Conservation (phyloP, 495 filamentous ascomycete species). For the Haplographium delicatum region DNA sequence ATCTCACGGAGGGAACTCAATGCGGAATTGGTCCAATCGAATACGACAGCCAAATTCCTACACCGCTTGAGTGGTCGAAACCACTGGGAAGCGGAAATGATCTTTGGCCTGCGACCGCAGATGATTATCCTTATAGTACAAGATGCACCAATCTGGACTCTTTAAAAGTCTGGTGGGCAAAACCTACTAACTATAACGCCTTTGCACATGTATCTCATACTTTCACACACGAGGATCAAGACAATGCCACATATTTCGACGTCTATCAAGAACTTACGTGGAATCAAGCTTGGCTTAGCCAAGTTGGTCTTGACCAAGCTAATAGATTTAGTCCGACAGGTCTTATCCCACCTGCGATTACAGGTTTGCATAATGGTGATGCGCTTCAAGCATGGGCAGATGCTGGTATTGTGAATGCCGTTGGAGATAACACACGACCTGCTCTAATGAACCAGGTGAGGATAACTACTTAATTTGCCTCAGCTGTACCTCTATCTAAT, state of each 20-base stretch:
- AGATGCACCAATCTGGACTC: slow-evolving; percentile 44
- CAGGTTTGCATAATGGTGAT: slow-evolving; percentile 61
- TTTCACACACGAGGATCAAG: slow-evolving; percentile 54
- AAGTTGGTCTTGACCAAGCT: slow-evolving; percentile 40
- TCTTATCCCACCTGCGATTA: slow-evolving; percentile 60
- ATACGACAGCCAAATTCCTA: slow-evolving; percentile 38
- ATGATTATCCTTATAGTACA: slow-evolving; percentile 41
- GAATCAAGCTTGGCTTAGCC: slow-evolving; percentile 54
- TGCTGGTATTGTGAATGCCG: slow-evolving; percentile 53
- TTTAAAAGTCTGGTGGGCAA: slow-evolving; percentile 47
- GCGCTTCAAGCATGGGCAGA: slow-evolving; percentile 54
- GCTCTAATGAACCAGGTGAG: slow-evolving; percentile 36
- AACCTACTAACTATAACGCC: slow-evolving; percentile 39
- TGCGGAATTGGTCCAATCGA: slow-evolving; percentile 23
- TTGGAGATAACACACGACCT: slow-evolving; percentile 59
- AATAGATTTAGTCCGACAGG: slow-evolving; percentile 43
- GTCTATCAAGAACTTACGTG: slow-evolving; percentile 51
- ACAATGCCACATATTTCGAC: slow-evolving; percentile 58
- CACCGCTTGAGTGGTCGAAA: slow-evolving; percentile 51
- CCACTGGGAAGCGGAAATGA: slow-evolving; percentile 50
- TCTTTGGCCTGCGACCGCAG: slow-evolving; percentile 46
- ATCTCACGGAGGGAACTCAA: too few relatives aligned
- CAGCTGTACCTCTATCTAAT: background rate
- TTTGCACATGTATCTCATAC: slow-evolving; percentile 58
- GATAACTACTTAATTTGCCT: background rate